Evolutionary conservation across 805 yeast genomes (phyloP).

Genomic region (Pichia kluyveri): DNA sequence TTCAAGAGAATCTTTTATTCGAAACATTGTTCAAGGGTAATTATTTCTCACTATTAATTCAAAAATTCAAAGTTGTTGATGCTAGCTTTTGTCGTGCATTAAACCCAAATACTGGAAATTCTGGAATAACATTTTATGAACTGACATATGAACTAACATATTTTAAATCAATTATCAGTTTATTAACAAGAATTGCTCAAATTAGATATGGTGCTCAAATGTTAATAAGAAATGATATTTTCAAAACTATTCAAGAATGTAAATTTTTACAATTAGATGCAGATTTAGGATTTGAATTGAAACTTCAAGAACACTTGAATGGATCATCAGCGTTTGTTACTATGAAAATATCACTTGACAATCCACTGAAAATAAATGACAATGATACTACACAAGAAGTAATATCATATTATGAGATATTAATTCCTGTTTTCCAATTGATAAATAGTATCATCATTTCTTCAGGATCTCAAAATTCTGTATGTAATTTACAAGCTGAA

Average conservation of each 20-base stretch:
- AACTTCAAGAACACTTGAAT: conserved; percentile 12
- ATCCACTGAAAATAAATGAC: conserved; percentile 28
- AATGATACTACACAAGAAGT: conserved; percentile 17
- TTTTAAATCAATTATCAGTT: conserved; percentile 60
- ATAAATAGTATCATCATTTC: conserved; percentile 59
- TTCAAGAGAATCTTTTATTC: conserved; percentile 47
- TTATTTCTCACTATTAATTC: conserved; percentile 52
- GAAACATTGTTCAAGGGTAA: conserved; percentile 58
- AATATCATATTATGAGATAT: conserved; percentile 55
- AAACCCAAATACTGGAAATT: conserved; percentile 13
- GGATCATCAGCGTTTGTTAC: conserved; percentile 24
- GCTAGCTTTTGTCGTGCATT: conserved; percentile 39
- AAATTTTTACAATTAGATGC: conserved; percentile 61
- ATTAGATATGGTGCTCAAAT: conserved; percentile 70
- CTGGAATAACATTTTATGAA: conserved; percentile 38
- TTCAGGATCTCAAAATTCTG: conserved; percentile 66
- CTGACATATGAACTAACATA: conserved; percentile 68
- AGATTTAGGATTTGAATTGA: conserved; percentile 54
- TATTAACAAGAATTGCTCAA: conserved; percentile 68
- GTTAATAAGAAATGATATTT: conserved; percentile 64
- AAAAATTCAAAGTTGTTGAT: conserved; percentile 63
- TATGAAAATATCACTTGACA: conserved; percentile 43
- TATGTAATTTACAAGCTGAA: conserved; percentile 45
- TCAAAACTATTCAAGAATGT: conserved; percentile 50
- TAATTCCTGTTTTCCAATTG: conserved; percentile 68